A percentile compares a stretch with the other conserved stretches of the same genome.
phyloP scores from a whole-genome alignment of 495 filamentous ascomycete genomes.

The Parathielavia hyrcaniae region DNA sequence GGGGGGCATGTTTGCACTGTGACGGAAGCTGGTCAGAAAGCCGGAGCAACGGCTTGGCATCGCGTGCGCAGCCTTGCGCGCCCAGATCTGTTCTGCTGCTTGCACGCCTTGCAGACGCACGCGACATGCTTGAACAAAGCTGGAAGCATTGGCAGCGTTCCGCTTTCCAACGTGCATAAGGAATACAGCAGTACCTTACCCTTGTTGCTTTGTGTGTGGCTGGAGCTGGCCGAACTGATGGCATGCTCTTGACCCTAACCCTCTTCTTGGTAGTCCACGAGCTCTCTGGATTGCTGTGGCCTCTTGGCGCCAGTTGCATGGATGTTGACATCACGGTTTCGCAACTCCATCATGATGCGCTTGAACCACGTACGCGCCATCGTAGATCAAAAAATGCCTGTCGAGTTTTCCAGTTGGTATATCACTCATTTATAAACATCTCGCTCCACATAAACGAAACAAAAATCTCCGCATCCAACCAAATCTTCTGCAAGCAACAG shows the following conservation, averaged over 20 bases:
- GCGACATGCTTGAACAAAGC: not conserved
- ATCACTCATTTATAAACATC: not conserved
- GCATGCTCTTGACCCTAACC: constrained; percentile 12
- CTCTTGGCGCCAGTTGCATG: constrained; percentile 5
- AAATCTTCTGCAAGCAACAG: not conserved
- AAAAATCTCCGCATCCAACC: not conserved
- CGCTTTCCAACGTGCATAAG: not conserved
- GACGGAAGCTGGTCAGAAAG: not conserved
- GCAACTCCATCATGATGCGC: not conserved
- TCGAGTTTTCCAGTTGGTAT: not conserved
- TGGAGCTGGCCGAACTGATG: no score
- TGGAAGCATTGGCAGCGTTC: not conserved
- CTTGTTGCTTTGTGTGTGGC: no score
- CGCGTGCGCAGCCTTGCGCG: not conserved
- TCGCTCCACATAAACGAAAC: not conserved
- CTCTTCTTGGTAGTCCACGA: not conserved
- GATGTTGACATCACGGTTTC: constrained; percentile 14
- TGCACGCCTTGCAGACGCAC: no score
- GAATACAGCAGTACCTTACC: not conserved
- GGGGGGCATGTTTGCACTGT: constrained; percentile 3
- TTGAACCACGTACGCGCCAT: no score
- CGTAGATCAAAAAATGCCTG: not conserved
- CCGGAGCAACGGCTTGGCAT: constrained; percentile 1
- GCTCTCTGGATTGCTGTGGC: no score
- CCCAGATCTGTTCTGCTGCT: not conserved